phyloP scores from a whole-genome alignment of 768 basidiomycete species.

The Candolleomyces eurysporus region DNA sequence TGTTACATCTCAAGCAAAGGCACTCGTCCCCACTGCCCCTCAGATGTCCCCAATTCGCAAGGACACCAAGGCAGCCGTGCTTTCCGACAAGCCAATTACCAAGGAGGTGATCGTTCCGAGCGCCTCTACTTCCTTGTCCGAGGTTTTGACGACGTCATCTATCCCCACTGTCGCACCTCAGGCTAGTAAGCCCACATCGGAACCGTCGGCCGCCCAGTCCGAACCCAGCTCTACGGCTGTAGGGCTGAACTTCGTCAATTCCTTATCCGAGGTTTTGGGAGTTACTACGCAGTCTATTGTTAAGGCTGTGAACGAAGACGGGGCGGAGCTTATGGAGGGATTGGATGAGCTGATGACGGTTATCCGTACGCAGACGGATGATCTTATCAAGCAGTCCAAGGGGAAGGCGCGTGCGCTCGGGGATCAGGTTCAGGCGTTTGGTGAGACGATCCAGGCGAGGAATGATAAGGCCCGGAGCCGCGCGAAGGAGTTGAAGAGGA shows the following conservation, averaged over 20 bases:
- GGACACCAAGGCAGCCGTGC: neutral
- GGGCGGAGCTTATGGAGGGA: constrained; percentile 56
- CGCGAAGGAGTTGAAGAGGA: constrained; percentile 52
- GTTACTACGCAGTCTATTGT: constrained; percentile 43
- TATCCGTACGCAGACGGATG: constrained; percentile 48
- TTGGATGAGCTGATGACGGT: constrained; percentile 55
- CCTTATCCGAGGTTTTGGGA: constrained; percentile 49
- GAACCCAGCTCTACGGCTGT: constrained; percentile 27
- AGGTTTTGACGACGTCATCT: constrained; percentile 5
- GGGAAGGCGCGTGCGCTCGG: constrained; percentile 43
- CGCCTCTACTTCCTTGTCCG: neutral
- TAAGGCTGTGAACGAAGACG: constrained; percentile 46
- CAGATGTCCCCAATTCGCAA: constrained; percentile 17
- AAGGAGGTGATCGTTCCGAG: neutral
- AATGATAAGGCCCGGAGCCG: constrained; percentile 52
- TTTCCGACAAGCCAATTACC: neutral
- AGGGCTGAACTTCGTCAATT: constrained; percentile 40
- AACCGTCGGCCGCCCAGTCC: constrained; percentile 12
- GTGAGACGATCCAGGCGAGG: constrained; percentile 41
- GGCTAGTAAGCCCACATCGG: constrained; percentile 13
- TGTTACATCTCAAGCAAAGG: constrained; percentile 21
- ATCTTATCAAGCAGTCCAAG: constrained; percentile 46
- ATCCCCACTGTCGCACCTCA: neutral
- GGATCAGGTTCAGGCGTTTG: constrained; percentile 41
- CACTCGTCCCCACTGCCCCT: constrained; percentile 21